Percentiles rank a stretch among this genome's conserved stretches.
phyloP scores from a whole-genome alignment of 345 rosid genomes.

The Jatropha curcas region DNA sequence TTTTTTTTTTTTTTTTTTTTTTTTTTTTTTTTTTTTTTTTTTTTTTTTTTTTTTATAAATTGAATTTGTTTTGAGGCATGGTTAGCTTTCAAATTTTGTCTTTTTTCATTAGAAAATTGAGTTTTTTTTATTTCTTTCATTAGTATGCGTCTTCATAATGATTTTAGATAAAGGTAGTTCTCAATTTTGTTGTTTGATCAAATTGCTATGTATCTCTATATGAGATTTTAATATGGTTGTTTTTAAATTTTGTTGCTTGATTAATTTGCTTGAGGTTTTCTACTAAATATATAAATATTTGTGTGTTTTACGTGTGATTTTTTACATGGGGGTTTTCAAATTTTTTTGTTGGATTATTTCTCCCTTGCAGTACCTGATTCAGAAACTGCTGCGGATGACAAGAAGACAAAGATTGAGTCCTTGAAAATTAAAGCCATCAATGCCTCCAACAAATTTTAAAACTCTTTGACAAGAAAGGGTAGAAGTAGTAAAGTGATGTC shows the following conservation, averaged over 20 bases:
- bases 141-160: too few species aligned
- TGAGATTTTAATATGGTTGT: too few species aligned
- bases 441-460: conserved; percentile 77
- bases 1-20: too few species aligned
- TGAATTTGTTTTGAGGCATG: background rate
- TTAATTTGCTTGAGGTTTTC: conserved; percentile 6
- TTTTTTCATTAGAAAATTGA: too few species aligned
- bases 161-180: too few species aligned
- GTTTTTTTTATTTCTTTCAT: too few species aligned
- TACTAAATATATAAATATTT: background rate
- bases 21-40: too few species aligned
- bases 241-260: background rate
- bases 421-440: conserved; percentile 60
- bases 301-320: background rate
- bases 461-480: conserved; percentile 60
- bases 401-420: conserved; percentile 59
- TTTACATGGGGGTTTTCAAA: background rate
- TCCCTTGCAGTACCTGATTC: conserved; percentile 26
- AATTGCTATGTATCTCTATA: too few species aligned
- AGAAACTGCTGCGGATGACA: conserved; percentile 48
- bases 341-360: background rate
- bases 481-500: conserved; percentile 82
- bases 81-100: background rate
- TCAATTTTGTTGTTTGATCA: too few species aligned
- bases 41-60: background rate